Percentiles rank a stretch among this genome's conserved stretches.
Conservation (phyloP, 768 basidiomycete genomes). For the Suillus ampliporus region DNA sequence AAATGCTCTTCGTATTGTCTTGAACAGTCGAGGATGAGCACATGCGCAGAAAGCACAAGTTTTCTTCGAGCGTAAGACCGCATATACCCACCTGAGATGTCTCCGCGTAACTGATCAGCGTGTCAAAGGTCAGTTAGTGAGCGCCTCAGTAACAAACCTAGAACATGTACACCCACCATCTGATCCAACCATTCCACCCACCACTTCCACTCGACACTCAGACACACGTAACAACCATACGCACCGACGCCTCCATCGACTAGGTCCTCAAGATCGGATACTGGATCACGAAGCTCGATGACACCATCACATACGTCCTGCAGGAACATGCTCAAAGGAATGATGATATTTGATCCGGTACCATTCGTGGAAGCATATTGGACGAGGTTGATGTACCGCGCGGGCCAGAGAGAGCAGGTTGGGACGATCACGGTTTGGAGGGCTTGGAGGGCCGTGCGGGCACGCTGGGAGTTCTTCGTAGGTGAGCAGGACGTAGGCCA, state of each 20-base stretch:
- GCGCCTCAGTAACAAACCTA: neutral
- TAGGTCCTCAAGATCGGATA: constrained; percentile 43
- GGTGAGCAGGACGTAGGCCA: constrained; percentile 3
- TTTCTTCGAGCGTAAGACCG: neutral
- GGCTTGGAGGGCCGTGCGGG: constrained; percentile 39
- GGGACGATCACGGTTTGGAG: constrained; percentile 49
- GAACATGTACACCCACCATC: constrained; percentile 25
- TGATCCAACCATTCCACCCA: constrained; percentile 32
- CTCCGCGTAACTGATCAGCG: constrained; percentile 5
- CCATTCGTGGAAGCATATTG: constrained; percentile 16
- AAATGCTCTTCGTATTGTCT: neutral
- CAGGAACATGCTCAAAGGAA: constrained; percentile 45
- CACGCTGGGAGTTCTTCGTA: constrained; percentile 17
- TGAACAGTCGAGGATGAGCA: neutral
- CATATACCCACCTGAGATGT: constrained; percentile 27
- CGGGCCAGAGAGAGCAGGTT: constrained; percentile 51
- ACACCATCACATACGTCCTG: constrained; percentile 42
- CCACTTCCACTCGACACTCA: constrained; percentile 39
- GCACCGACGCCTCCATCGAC: constrained; percentile 38
- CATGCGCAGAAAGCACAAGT: no score
- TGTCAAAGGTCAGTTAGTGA: constrained; percentile 1
- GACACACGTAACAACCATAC: constrained; percentile 44
- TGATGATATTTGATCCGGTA: constrained; percentile 28
- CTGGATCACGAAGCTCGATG: constrained; percentile 51
- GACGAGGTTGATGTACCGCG: constrained; percentile 40